Conservation (phyloP, 208 protist genomes). For the Trypanosoma conorhini region DNA sequence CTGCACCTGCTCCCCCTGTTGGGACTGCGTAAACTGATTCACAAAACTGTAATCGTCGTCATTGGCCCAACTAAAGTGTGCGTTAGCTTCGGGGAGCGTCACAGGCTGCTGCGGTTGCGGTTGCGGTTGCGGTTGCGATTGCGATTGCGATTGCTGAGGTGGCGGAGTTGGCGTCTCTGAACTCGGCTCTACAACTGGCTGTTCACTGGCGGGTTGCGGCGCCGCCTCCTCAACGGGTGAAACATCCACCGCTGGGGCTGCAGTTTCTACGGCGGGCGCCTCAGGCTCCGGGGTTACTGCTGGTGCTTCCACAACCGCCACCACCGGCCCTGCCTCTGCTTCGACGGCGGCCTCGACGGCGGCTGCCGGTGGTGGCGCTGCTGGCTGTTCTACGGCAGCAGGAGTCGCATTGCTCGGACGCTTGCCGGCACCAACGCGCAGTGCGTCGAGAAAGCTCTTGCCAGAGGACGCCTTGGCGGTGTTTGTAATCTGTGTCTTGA, state of each 20-base stretch:
- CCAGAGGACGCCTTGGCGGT: constrained; percentile 49
- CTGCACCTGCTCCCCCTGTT: constrained; percentile 23
- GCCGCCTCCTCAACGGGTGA: not conserved
- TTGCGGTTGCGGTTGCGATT: constrained; percentile 13
- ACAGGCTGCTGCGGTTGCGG: constrained; percentile 17
- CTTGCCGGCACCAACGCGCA: constrained; percentile 37
- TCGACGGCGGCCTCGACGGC: not conserved
- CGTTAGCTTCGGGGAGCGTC: constrained; percentile 29
- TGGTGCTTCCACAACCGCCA: constrained; percentile 15
- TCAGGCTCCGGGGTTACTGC: constrained; percentile 18
- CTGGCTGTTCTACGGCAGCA: constrained; percentile 21
- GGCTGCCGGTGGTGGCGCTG: not conserved
- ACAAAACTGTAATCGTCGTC: constrained; percentile 79
- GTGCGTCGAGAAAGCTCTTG: constrained; percentile 68
- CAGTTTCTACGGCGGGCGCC: constrained; percentile 10
- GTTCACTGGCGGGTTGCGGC: constrained; percentile 5
- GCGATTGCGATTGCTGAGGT: constrained; percentile 12
- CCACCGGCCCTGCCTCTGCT: constrained; percentile 11
- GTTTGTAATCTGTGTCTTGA: constrained; percentile 66
- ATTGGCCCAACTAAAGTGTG: constrained; percentile 75
- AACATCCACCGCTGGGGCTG: constrained; percentile 7
- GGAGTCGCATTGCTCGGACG: constrained; percentile 18
- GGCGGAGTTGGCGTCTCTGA: not conserved
- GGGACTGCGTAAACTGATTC: constrained; percentile 32
- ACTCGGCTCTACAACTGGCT: constrained; percentile 8